These are phyloP conservation scores for Capsicum baccatum DNA, from an alignment of 257 asterid genomes.

Conservation along the genomic window DNA sequence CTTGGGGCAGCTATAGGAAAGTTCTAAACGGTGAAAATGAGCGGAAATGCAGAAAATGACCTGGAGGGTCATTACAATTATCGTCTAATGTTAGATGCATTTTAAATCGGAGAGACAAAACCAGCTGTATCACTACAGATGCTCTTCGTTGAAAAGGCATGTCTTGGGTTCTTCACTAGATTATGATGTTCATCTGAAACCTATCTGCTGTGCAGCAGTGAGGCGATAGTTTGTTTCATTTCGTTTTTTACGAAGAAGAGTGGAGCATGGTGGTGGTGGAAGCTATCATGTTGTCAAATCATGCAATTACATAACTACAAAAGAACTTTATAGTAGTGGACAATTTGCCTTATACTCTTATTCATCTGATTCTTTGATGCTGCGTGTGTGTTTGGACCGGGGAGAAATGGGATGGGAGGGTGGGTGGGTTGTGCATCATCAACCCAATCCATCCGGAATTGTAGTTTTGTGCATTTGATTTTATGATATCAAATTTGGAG, in stretches of 20 bases:
- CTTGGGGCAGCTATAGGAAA: no score
- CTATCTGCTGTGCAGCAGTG: not conserved
- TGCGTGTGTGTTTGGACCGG: not conserved
- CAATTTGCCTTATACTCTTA: not conserved
- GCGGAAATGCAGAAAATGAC: no score
- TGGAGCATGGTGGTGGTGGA: not conserved
- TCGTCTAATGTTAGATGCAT: conserved; percentile 14
- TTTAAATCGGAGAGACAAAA: conserved; percentile 9
- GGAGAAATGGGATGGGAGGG: not conserved
- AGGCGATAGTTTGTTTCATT: not conserved
- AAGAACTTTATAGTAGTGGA: conserved; percentile 5
- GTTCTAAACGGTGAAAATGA: no score
- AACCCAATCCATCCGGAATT: not conserved
- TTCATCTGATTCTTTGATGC: conserved; percentile 18
- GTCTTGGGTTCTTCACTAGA: conserved; percentile 5
- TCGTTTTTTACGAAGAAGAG: conserved; percentile 4
- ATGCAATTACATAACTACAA: not conserved
- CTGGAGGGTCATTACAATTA: no score
- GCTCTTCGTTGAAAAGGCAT: conserved; percentile 17
- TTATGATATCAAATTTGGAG: not conserved
- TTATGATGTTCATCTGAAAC: conserved; percentile 14
- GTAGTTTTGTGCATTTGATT: not conserved
- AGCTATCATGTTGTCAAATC: conserved; percentile 12
- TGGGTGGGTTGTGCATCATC: not conserved
- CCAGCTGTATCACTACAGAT: conserved; percentile 7